phyloP scores from a whole-genome alignment of 2,329 filamentous ascomycete species.

The Alternaria sp. region DNA sequence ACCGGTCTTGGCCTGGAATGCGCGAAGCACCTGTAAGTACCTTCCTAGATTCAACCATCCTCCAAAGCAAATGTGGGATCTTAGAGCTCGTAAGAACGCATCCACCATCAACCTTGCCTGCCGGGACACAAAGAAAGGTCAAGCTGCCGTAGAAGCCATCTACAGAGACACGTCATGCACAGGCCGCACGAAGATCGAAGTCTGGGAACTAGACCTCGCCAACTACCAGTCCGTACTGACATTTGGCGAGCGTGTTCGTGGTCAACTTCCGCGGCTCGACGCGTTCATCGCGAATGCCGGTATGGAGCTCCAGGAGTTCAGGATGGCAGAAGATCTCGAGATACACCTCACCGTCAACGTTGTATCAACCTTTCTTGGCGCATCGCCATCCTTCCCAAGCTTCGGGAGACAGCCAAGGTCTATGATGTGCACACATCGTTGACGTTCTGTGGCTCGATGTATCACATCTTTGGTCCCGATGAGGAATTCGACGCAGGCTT shows the following conservation, averaged over 20 bases:
- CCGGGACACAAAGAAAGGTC: slow-evolving; percentile 13
- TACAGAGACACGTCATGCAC: slow-evolving; percentile 3
- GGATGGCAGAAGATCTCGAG: slow-evolving; percentile 35
- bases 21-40: slow-evolving; percentile 20
- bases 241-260: slow-evolving; percentile 15
- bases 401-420: slow-evolving; percentile 12
- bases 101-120: slow-evolving; percentile 13
- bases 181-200: neutral
- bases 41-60: neutral
- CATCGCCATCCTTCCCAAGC: slow-evolving; percentile 29
- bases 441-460: slow-evolving; percentile 21
- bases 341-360: slow-evolving; percentile 41
- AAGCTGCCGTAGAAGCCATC: slow-evolving; percentile 9
- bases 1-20: slow-evolving; percentile 21
- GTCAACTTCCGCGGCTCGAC: slow-evolving; percentile 19
- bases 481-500: neutral
- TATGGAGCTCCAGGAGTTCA: slow-evolving; percentile 16
- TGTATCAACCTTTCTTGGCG: slow-evolving; percentile 30
- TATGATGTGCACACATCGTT: slow-evolving; percentile 12
- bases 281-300: slow-evolving; percentile 26
- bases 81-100: neutral
- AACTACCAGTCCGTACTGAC: slow-evolving; percentile 6
- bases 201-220: slow-evolving; percentile 17
- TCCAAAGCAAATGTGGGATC: neutral
- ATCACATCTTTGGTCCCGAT: slow-evolving; percentile 14